Conservation (phyloP, 495 filamentous ascomycete genomes). For the Cercophora newfieldiana region DNA sequence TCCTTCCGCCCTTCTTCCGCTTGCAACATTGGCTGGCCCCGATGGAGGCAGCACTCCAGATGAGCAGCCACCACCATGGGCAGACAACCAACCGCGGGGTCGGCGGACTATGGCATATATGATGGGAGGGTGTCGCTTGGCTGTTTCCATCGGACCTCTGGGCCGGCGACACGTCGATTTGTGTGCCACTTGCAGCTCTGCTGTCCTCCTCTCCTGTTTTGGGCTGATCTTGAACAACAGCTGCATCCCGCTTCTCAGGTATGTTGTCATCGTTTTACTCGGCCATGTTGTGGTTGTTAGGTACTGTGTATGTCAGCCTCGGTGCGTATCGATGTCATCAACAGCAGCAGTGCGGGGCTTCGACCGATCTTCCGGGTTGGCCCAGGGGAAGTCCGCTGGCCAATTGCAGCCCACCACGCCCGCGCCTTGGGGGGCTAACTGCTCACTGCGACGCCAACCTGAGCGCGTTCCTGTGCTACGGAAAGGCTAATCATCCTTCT, state of each 20-base stretch:
- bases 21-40: not conserved
- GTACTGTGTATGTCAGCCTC: conserved; percentile 5
- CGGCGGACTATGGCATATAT: not conserved
- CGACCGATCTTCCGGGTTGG: conserved; percentile 1
- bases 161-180: not conserved
- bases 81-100: not conserved
- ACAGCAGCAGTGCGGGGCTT: not conserved
- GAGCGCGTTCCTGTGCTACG: conserved; percentile 5
- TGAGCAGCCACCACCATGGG: not conserved
- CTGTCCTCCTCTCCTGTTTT: not conserved
- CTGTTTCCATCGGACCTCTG: not conserved
- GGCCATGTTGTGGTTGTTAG: not conserved
- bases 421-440: not conserved
- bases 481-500: not conserved
- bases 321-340: conserved; percentile 4
- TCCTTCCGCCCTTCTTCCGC: not conserved
- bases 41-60: not conserved
- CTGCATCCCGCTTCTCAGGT: not conserved
- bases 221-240: not conserved
- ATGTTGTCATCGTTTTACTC: conserved; percentile 5
- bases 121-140: not conserved
- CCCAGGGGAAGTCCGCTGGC: conserved; percentile 19
- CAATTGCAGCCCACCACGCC: conserved; percentile 11
- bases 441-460: not conserved
- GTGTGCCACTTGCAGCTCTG: not conserved